These are phyloP conservation scores for Chrysoporthe austroafricana DNA, from an alignment of 2,329 filamentous ascomycete species.

Conservation along the genomic window DNA sequence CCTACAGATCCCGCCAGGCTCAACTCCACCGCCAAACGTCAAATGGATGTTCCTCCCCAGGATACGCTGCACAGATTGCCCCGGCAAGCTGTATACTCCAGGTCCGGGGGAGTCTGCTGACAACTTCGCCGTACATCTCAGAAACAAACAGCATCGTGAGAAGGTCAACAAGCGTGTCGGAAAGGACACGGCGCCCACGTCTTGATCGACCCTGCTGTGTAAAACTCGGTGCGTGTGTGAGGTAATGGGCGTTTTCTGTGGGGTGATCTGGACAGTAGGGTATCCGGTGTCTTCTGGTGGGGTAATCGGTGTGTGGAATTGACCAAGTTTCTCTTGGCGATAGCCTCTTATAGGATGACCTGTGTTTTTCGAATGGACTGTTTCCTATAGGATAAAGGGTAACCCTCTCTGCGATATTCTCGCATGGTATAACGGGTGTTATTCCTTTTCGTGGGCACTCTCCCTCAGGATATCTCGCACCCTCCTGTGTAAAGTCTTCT, in stretches of 20 bases:
- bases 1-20: slow-evolving; percentile 45
- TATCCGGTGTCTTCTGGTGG: not conserved
- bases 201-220: not conserved
- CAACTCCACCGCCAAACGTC: slow-evolving; percentile 63
- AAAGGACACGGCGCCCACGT: slow-evolving; percentile 30
- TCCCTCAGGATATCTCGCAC: not conserved
- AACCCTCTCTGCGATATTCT: not conserved
- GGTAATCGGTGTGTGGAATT: not conserved
- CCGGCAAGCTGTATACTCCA: slow-evolving; percentile 90
- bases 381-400: slow-evolving; percentile 3
- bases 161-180: slow-evolving; percentile 61
- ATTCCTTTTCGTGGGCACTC: not conserved
- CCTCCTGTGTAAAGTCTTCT: not conserved
- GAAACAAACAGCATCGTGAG: slow-evolving; percentile 79
- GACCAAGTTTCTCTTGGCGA: not conserved
- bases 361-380: not conserved
- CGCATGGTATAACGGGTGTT: not conserved
- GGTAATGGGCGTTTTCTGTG: not conserved
- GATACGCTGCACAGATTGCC: slow-evolving; percentile 90
- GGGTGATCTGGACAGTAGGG: not conserved
- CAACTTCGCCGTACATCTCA: slow-evolving; percentile 92
- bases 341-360: slow-evolving; percentile 4
- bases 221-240: not conserved
- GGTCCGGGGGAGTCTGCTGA: slow-evolving; percentile 82
- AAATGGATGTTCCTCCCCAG: slow-evolving; percentile 85